These are phyloP conservation scores for Penicillium sclerotigenum DNA, from an alignment of 2,329 filamentous ascomycete species.

Conservation along the genomic window DNA sequence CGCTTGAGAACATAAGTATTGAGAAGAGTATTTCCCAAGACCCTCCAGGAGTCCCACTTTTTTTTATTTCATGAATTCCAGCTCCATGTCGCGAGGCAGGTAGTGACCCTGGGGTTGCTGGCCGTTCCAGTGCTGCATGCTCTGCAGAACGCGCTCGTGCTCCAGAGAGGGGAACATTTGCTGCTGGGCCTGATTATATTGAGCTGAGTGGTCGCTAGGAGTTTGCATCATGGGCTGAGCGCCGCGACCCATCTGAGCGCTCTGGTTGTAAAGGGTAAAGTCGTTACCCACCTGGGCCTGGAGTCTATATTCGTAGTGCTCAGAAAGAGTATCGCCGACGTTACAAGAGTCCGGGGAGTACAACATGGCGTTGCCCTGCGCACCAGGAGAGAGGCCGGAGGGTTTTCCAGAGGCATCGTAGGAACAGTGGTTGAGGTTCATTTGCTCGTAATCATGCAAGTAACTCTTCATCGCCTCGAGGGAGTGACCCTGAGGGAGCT, in stretches of 20 bases:
- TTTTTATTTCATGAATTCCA: conserved; percentile 18
- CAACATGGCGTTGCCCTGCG: conserved; percentile 30
- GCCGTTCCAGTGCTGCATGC: conserved; percentile 17
- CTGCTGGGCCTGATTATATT: conserved; percentile 10
- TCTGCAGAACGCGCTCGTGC: conserved; percentile 9
- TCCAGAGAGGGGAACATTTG: conserved; percentile 24
- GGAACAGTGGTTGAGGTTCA: conserved; percentile 11
- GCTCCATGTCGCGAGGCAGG: conserved; percentile 17
- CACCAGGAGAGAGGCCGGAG: conserved; percentile 25
- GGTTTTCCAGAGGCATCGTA: conserved; percentile 14
- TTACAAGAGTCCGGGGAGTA: conserved; percentile 27
- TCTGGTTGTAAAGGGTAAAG: conserved; percentile 29
- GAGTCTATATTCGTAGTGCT: conserved; percentile 17
- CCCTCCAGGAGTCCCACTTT: neutral
- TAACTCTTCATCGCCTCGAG: conserved; percentile 16
- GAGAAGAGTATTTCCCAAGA: neutral
- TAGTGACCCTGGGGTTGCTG: conserved; percentile 12
- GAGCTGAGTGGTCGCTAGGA: conserved; percentile 8
- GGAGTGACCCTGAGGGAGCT: conserved; percentile 10
- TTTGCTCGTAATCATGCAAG: conserved; percentile 16
- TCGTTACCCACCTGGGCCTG: conserved; percentile 19
- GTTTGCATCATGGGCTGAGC: conserved; percentile 6
- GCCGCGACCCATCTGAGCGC: neutral
- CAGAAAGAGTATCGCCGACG: conserved; percentile 24
- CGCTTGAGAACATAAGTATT: conserved; percentile 3